Base-by-base conservation (phyloP, 2,329 filamentous ascomycete genomes). In the Lecanosticta acicola region DNA sequence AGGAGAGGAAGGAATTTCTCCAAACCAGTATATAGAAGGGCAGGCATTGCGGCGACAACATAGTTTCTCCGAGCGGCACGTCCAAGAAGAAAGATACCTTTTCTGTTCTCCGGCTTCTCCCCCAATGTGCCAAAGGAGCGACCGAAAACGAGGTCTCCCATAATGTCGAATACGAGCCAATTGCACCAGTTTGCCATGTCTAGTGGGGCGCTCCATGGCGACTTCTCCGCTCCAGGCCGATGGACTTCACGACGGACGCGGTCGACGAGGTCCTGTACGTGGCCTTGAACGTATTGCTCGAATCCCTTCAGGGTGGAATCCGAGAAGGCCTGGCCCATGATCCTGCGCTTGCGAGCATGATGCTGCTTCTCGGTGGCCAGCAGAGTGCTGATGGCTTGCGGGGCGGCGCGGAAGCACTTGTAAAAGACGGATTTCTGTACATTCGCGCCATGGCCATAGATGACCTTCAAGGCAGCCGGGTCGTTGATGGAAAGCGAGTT, bases 81-180 rank as follows among this genome's bases (percentile, higher is more conserved):
- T 3, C 68, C 66, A 0, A 73, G 65, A 41, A 73, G 48, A 19
- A 67, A 59, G 8, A 68, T 69, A 18, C 68, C 68, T 47, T 67
- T 64, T 13, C 71, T 60, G 36, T 59, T 59, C 41, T 60, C 54
- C 10, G 54, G 47, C 38, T 48, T 47, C 2, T 48, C 48, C 2
- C 55, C 53, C 1, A 61, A 49, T 1, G 53, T 61, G n/a, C 53
- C 58, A 33, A 61, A 61, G 0, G 58, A 57, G n/a, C 51, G 46
- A 2, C 69, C 69, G 53, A 73, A 70, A 19, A 66, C 67, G 16
- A 74, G 54, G 48, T 75, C 71, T 10, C 71, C 71, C 68, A 78
- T 76, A 45, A 77, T 69, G 46, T 77, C 74, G 49, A 76, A 72
- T 9, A 71, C 67, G 32, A 76, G 57, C 61, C 67, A 74, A 47